Evolutionary conservation across 345 rosid genomes (phyloP).

Genomic region (Capsella bursapastoris): DNA sequence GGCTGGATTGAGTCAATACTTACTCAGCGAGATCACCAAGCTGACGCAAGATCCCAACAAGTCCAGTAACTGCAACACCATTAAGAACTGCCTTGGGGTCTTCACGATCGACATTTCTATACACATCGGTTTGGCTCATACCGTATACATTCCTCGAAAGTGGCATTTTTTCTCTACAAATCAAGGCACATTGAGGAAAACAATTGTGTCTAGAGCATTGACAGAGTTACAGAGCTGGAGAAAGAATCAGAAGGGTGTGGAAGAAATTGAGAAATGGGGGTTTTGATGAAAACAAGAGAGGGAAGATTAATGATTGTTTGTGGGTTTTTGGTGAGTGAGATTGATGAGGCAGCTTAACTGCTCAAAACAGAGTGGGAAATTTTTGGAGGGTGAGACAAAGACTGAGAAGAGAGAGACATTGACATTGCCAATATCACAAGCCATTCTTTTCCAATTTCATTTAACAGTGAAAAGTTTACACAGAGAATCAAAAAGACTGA

Average conservation of each 20-base stretch:
- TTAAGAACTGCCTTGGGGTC: slow-evolving; percentile 85
- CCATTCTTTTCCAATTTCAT: slow-evolving; percentile 51
- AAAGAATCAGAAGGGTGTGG: slow-evolving; percentile 16
- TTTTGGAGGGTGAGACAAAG: slow-evolving; percentile 37
- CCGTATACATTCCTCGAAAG: slow-evolving; percentile 70
- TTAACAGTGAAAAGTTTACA: not conserved
- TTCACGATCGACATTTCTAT: slow-evolving; percentile 58
- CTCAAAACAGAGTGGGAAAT: slow-evolving; percentile 44
- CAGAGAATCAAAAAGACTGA: slow-evolving; percentile 11
- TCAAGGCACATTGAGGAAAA: slow-evolving; percentile 19
- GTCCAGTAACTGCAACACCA: slow-evolving; percentile 80
- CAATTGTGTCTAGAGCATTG: slow-evolving; percentile 7
- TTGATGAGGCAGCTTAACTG: slow-evolving; percentile 73
- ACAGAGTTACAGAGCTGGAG: slow-evolving; percentile 3
- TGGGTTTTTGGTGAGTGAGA: slow-evolving; percentile 56
- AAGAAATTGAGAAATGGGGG: slow-evolving; percentile 41
- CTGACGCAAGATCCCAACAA: slow-evolving; percentile 96
- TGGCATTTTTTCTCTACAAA: slow-evolving; percentile 57
- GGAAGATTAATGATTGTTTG: slow-evolving; percentile 18
- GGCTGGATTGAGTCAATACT: slow-evolving; percentile 21
- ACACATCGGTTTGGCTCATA: slow-evolving; percentile 61
- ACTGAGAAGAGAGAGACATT: slow-evolving; percentile 22
- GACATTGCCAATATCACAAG: slow-evolving; percentile 84
- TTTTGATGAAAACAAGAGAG: slow-evolving; percentile 12
- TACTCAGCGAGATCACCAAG: slow-evolving; percentile 99